Base-by-base conservation (phyloP, 108 stramenopile genomes). In the Aureococcus anophagefferens region DNA sequence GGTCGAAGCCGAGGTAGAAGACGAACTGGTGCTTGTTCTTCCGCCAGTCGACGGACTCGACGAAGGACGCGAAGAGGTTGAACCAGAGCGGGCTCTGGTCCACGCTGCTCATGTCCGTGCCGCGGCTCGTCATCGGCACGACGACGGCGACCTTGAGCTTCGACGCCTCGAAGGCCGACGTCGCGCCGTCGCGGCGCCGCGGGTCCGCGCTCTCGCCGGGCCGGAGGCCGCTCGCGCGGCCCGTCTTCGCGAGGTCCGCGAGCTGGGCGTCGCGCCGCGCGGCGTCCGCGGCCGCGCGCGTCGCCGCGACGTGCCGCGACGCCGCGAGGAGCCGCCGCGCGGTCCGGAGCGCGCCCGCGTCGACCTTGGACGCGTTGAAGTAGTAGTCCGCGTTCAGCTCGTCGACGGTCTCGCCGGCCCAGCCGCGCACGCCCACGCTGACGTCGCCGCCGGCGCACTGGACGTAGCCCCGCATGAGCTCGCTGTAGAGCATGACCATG, bases 11-110 rank as follows among this genome's bases (percentile, higher is more conserved):
- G 35, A 74, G 31, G 66, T 40, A 74, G 51, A 74, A 74, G 30
- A 13, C 13, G 34, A 74, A 74, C 5, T 11, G 9, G 33, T 68
- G 65, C 35, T 21, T 7, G 68, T 74, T 74, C 29, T 44, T 32
- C 21, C 40, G 65, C 73, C 73, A 74, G 66, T 74, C 73, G 13
- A 74, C 46, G 13, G 73, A 74, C 65, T 74, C 65, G 65, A 74
- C 33, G 66, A 74, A 74, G 11, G 73, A 74, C 63, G 65, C 73
- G 32, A 74, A 74, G 13, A 74, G 35, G 33, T 74, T 74, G 46
- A 29, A 33, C 73, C 73, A 74, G 32, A 74, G 46, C 18, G 73
- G 73, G 7, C 66, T 67, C 29, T 74, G 65, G 25, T 63, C 37
- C 1, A 74, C 31, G 46, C 13, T 3, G 30, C 25, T 13, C 73